Conservation (phyloP, 768 basidiomycete genomes). For the Amyloporia xantha region DNA sequence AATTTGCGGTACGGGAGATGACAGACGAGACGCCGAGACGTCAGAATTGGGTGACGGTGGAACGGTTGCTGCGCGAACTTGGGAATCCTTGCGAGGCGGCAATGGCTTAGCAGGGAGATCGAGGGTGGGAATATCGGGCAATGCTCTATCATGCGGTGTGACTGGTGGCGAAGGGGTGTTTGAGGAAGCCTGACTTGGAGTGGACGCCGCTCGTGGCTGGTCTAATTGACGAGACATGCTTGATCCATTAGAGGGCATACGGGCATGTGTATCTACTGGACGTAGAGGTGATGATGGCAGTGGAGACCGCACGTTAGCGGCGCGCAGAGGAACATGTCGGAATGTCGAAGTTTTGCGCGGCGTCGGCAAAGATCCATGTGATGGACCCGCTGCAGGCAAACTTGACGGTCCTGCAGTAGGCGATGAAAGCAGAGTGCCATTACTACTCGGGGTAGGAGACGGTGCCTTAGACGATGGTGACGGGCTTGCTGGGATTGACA, state of each 20-base stretch:
- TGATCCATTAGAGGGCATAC: constrained; percentile 14
- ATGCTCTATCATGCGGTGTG: constrained; percentile 14
- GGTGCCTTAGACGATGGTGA: constrained; percentile 9
- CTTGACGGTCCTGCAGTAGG: constrained; percentile 16
- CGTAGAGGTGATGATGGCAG: constrained; percentile 31
- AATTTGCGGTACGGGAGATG: constrained; percentile 2
- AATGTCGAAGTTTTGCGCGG: constrained; percentile 43
- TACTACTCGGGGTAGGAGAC: constrained; percentile 10
- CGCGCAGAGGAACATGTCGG: constrained; percentile 40
- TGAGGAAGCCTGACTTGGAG: constrained; percentile 15
- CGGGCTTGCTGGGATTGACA: not conserved
- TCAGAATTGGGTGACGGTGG: constrained; percentile 15
- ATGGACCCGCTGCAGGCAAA: constrained; percentile 1
- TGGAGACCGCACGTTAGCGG: constrained; percentile 17
- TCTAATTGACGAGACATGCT: constrained; percentile 13
- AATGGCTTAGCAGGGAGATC: constrained; percentile 11
- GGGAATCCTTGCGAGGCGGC: constrained; percentile 10
- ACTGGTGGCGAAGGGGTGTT: constrained; percentile 14
- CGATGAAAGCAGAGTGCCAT: not conserved
- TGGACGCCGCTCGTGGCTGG: constrained; percentile 3
- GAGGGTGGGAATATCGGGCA: constrained; percentile 19
- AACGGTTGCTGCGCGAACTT: constrained; percentile 1
- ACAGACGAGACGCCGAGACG: constrained; percentile 7
- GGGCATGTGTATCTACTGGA: constrained; percentile 17
- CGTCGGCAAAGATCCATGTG: constrained; percentile 9